Evolutionary conservation across 169 alveolate genomes (phyloP), one percentile per base, ranked within the genome.

Genomic region (Plasmodium malariae): DNA sequence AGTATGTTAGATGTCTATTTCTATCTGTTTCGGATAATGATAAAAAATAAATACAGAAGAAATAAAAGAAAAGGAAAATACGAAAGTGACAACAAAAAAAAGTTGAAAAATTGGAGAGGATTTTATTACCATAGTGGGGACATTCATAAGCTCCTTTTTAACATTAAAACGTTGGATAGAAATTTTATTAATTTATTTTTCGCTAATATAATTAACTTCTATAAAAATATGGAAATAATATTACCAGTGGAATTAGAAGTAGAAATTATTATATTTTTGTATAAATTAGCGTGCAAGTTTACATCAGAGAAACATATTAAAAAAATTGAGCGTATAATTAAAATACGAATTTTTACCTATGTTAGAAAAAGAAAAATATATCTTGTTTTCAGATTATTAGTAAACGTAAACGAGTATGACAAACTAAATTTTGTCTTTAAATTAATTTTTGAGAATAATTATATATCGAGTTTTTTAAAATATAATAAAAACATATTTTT

Each of bases 321-420:
- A 5, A 17, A 63, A 24, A 62, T 76, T 62, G 28, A 1, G 45
- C 4, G 43, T 24, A 60, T 76, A 34, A 49, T 76, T 24, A 76
- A 62, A 34, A 43, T 36, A 49, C 37, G 89, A 76, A 30, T 48
- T 45, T 59, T 17, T 14, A 21, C 2, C 3, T 76, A 76, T 76
- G 24, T 76, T 37, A 76, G 48, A 76, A 76, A 51, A 28, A 76
- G 30, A 34, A 76, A 63, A 63, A 7, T 26, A 24, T 24, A 62
- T 36, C 65, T 76, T 21, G 17, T 76, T 76, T 76, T 60, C 34
- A 45, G 89, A 62, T 36, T 76, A 28, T 60, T 76, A 17, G 65
- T 76, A 76, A 43, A 62, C 51, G 62, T 76, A 62, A 76, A 76
- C 51, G 89, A 76, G 37, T 76, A 76, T 63, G 78, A 45, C 63